Evolutionary conservation across 345 rosid species (phyloP), one percentile per base, ranked within the genome.

Genomic region (Psidium guajava): DNA sequence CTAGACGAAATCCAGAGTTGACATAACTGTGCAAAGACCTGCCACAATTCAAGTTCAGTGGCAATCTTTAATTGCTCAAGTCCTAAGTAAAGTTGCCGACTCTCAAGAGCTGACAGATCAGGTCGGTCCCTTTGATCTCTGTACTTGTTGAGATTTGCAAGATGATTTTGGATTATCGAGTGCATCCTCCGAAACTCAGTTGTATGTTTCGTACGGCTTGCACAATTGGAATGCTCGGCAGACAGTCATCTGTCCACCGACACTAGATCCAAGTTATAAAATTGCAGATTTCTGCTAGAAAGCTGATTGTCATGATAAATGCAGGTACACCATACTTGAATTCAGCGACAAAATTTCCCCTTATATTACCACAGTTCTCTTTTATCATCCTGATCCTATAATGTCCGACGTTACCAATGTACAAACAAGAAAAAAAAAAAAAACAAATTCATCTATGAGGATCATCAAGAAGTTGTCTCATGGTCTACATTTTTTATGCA

Each of bases 91-190:
- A 96, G 93, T 85, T 98, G 98, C 91, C 95, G 88, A 86, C 96
- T 98, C 92, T 95, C 98, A 10, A 99, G 99, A 50, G 98, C 95
- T 27, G 99, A 89, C 27, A 96, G 90, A 89, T 95, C 99, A 90
- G 99, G 99, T 47, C 99, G 90, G 85, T 98, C 99, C 91, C 99
- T 96, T 88, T 98, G 99, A 84, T 96, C 99, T 88, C 98, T 93
- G 86, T 98, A 98, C 85, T 98, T 96, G 90, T 95, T 96, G 73
- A 98, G 96, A 86, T 98, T 98, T 11, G 94, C 91, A 83, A 96
- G 88, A 92, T 98, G 99, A 74, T 95, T 98, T 89, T 98, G 92
- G 84, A 95, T 96, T 58, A 98, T 98, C 91, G 95, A 98, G 88
- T 98, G 94, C 49, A 98, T 90, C 85, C 99, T 93, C 80, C 98